Percentiles rank a stretch among this genome's conserved stretches.
Evolutionary conservation across 768 basidiomycete species (phyloP).

Genomic region (Cantharellus anzutake): DNA sequence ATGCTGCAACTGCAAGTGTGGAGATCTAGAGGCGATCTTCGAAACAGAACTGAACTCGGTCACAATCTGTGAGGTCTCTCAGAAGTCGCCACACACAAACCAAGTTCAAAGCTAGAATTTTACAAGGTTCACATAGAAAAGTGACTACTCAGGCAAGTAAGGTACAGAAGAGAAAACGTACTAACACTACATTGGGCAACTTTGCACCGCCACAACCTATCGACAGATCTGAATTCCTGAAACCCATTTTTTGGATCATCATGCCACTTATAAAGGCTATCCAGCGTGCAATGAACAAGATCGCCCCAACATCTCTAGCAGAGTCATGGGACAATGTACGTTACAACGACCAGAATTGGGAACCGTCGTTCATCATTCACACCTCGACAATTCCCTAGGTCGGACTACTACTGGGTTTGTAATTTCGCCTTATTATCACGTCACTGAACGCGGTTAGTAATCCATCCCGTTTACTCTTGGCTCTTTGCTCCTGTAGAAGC

Average conservation of each 20-base stretch:
- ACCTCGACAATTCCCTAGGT: constrained; percentile 25
- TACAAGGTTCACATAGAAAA: too few species aligned
- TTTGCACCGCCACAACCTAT: too few species aligned
- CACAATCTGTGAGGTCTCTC: too few species aligned
- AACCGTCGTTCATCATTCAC: constrained; percentile 1
- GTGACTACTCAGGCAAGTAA: too few species aligned
- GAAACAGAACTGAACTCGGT: too few species aligned
- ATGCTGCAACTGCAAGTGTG: too few species aligned
- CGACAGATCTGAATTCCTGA: too few species aligned
- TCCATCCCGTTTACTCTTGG: background rate
- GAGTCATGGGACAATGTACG: constrained; percentile 91
- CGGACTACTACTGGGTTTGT: constrained; percentile 50
- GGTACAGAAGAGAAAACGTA: too few species aligned
- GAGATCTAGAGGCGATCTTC: too few species aligned
- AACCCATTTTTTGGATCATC: background rate
- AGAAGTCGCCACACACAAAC: too few species aligned
- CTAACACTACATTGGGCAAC: too few species aligned
- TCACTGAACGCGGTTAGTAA: constrained; percentile 19
- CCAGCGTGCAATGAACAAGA: constrained; percentile 54
- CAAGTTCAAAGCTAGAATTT: too few species aligned
- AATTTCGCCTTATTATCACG: background rate
- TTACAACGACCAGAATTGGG: constrained; percentile 1
- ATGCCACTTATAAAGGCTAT: constrained; percentile 27
- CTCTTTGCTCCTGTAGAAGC: background rate
- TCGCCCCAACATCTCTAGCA: constrained; percentile 72